phyloP scores from a whole-genome alignment of 306 rosid genomes.

The Fragaria vesca region DNA sequence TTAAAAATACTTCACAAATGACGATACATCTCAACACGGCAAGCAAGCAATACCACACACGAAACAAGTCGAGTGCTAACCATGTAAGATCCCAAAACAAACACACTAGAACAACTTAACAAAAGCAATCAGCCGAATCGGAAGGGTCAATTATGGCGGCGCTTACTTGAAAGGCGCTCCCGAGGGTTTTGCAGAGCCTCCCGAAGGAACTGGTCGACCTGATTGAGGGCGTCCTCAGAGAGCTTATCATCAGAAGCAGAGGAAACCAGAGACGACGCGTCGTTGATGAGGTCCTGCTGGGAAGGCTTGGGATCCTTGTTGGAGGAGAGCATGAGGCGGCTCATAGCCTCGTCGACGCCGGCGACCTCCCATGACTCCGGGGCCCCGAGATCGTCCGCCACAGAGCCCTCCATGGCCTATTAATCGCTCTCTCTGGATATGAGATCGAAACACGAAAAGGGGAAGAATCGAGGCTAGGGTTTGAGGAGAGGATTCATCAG shows the following conservation, averaged over 20 bases:
- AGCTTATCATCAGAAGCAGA: conserved; percentile 30
- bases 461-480: conserved; percentile 30
- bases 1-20: not conserved
- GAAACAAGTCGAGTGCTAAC: not conserved
- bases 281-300: conserved; percentile 11
- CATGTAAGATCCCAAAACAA: not conserved
- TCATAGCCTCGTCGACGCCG: conserved; percentile 80
- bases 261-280: conserved; percentile 26
- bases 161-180: conserved; percentile 57
- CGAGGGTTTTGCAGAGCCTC: conserved; percentile 90
- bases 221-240: conserved; percentile 56
- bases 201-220: conserved; percentile 88
- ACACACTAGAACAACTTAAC: not conserved
- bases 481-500: conserved; percentile 28
- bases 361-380: conserved; percentile 98
- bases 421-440: not conserved
- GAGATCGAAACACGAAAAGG: not conserved
- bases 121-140: not conserved
- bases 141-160: not conserved
- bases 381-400: conserved; percentile 83
- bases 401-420: conserved; percentile 84
- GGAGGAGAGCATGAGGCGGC: conserved; percentile 58
- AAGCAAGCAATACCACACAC: not conserved
- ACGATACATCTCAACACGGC: not conserved
- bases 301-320: conserved; percentile 40